These are phyloP conservation scores for Berkeleyomyces basicola DNA, from an alignment of 2,329 filamentous ascomycete genomes.

Conservation along the genomic window DNA sequence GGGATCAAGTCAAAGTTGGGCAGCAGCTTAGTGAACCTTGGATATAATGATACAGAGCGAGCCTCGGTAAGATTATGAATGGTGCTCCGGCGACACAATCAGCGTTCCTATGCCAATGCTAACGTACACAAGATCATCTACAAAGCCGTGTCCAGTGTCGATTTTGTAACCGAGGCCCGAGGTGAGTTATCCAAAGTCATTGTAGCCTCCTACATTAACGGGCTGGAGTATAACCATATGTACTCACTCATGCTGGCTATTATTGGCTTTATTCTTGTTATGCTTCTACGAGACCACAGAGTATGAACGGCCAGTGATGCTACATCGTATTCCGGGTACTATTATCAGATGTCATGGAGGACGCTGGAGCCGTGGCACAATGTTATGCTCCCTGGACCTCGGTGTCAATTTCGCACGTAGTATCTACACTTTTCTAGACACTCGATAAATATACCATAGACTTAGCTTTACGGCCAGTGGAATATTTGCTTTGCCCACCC, in stretches of 20 bases:
- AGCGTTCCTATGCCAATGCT: background rate
- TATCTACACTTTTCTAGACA: background rate
- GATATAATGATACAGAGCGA: slow-evolving; percentile 11
- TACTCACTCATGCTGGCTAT: slow-evolving; percentile 20
- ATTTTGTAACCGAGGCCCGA: slow-evolving; percentile 19
- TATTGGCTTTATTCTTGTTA: slow-evolving; percentile 17
- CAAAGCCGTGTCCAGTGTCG: slow-evolving; percentile 21
- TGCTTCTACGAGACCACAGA: slow-evolving; percentile 19
- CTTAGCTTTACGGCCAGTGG: background rate
- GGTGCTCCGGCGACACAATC: background rate
- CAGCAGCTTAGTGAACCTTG: slow-evolving; percentile 12
- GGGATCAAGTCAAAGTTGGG: slow-evolving; percentile 15
- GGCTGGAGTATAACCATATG: slow-evolving; percentile 22
- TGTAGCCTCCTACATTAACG: slow-evolving; percentile 21
- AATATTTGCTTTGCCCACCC: background rate
- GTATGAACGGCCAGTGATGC: slow-evolving; percentile 9
- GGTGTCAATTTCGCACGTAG: background rate
- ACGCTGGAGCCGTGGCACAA: too few species aligned
- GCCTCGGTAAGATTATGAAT: slow-evolving; percentile 9
- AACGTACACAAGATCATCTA: slow-evolving; percentile 19
- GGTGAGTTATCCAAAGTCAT: slow-evolving; percentile 19
- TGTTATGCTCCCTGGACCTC: too few species aligned
- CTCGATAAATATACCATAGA: background rate
- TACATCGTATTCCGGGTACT: background rate
- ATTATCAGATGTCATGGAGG: too few species aligned